Percentiles rank a stretch among this genome's conserved stretches.
phyloP scores from a whole-genome alignment of 352 stramenopile genomes.

The Phytophthora pini region DNA sequence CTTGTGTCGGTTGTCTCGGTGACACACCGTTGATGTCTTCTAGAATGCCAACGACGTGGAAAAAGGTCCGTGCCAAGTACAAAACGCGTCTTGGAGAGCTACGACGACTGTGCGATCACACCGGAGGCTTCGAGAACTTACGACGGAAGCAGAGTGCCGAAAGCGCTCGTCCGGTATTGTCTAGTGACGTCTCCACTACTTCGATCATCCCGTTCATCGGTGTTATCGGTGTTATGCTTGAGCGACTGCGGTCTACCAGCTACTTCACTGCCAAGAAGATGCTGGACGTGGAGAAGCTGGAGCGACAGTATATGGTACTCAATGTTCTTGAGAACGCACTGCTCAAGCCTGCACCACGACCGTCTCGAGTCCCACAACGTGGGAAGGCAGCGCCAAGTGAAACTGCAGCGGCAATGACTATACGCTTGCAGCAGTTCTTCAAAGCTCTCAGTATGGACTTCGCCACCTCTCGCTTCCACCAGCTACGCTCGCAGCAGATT shows the following conservation, averaged over 20 bases:
- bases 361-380: conserved; percentile 18
- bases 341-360: conserved; percentile 35
- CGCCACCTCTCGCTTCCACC: conserved; percentile 44
- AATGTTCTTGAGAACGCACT: conserved; percentile 58
- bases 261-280: conserved; percentile 51
- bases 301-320: conserved; percentile 62
- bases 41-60: conserved; percentile 73
- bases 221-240: conserved; percentile 72
- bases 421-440: conserved; percentile 44
- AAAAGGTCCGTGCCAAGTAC: conserved; percentile 69
- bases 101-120: conserved; percentile 70
- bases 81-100: conserved; percentile 72
- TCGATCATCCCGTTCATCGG: conserved; percentile 78
- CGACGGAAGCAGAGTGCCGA: conserved; percentile 60
- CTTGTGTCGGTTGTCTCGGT: conserved; percentile 74
- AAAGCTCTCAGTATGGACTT: conserved; percentile 51
- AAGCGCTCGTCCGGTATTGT: conserved; percentile 25
- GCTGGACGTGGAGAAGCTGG: conserved; percentile 66
- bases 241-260: conserved; percentile 55
- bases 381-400: conserved; percentile 27
- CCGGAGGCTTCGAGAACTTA: conserved; percentile 75
- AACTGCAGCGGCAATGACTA: conserved; percentile 22
- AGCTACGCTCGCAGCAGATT: conserved; percentile 66
- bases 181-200: conserved; percentile 24
- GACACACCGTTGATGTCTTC: conserved; percentile 77